Evolutionary conservation across 2,329 filamentous ascomycete genomes (phyloP).

Genomic region (Chalaropsis thielavioides): DNA sequence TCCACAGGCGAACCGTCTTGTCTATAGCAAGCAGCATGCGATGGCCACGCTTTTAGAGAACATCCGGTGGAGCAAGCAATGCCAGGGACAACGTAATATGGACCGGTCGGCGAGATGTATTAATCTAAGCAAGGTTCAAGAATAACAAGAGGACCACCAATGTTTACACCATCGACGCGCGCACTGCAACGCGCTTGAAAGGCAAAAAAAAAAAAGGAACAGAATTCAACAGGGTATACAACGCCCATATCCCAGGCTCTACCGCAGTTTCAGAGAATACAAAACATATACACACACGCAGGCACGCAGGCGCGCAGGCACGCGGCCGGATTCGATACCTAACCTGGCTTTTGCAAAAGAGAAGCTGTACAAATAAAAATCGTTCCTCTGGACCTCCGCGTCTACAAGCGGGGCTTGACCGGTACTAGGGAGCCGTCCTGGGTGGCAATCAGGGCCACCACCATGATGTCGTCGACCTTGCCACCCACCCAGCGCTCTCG

Average conservation of each 20-base stretch:
- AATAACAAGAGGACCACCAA: neutral
- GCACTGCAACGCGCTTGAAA: neutral
- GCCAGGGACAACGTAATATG: no score
- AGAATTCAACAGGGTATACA: neutral
- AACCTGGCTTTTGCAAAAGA: neutral
- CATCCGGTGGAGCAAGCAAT: no score
- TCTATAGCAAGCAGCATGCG: no score
- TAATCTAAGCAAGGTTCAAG: neutral
- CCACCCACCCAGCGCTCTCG: slow-evolving; percentile 78
- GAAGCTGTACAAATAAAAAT: neutral
- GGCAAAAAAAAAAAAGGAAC: neutral
- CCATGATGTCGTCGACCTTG: slow-evolving; percentile 92
- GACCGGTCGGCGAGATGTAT: no score
- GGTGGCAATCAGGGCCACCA: slow-evolving; percentile 63
- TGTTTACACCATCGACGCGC: neutral
- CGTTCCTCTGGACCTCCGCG: neutral
- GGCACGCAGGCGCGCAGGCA: neutral
- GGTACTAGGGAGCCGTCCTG: slow-evolving; percentile 34
- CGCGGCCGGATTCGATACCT: neutral
- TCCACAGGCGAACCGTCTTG: neutral
- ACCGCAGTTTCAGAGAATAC: neutral
- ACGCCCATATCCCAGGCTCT: neutral
- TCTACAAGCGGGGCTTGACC: slow-evolving; percentile 24
- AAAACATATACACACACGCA: neutral
- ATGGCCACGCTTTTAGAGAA: no score